Conservation (phyloP, 176 grass and related monocot genomes). For the Oropetium thomaeum region DNA sequence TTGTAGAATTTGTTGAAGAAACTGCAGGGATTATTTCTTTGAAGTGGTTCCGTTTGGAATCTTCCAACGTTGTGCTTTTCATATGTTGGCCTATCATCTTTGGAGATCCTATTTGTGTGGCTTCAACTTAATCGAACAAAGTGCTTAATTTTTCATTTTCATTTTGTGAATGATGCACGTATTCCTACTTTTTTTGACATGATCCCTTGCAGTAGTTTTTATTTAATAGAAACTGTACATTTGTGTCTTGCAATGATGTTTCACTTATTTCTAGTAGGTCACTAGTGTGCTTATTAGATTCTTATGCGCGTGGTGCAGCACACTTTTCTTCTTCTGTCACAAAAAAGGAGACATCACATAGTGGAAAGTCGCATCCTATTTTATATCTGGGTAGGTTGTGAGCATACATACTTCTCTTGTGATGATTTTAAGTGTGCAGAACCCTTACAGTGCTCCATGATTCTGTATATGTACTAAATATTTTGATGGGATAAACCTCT, state of each 20-base stretch:
- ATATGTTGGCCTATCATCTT: constrained; percentile 22
- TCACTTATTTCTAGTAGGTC: constrained; percentile 3
- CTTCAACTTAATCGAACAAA: constrained; percentile 22
- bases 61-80: constrained; percentile 26
- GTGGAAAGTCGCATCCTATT: constrained; percentile 15
- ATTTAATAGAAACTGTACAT: constrained; percentile 5
- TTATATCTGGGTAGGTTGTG: neutral
- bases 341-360: constrained; percentile 30
- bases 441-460: neutral
- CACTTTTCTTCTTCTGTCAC: constrained; percentile 20
- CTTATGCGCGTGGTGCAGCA: neutral
- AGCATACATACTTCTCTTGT: neutral
- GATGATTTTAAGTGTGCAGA: constrained; percentile 20
- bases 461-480: neutral
- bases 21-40: constrained; percentile 2
- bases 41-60: constrained; percentile 37
- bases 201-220: constrained; percentile 18
- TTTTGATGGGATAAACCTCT: too few relatives aligned
- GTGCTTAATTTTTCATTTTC: constrained; percentile 22
- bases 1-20: constrained; percentile 21
- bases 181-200: constrained; percentile 28
- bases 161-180: constrained; percentile 7
- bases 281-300: constrained; percentile 4
- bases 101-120: constrained; percentile 21
- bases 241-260: constrained; percentile 13